phyloP scores from a whole-genome alignment of 2,329 filamentous ascomycete species.

The Lanzia echinophila region DNA sequence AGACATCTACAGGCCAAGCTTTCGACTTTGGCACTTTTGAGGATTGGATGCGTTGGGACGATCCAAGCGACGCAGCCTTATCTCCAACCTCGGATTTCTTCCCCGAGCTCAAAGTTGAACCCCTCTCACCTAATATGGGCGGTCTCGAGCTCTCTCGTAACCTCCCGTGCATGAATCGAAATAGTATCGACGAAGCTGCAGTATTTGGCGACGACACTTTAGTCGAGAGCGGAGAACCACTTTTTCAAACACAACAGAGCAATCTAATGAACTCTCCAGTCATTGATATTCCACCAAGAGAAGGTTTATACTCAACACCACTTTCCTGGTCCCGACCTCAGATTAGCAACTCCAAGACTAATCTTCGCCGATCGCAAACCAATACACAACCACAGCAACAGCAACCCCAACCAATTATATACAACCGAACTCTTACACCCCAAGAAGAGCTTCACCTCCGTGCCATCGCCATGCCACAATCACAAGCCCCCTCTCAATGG shows the following conservation, averaged over 20 bases:
- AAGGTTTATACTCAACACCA: slow-evolving; percentile 25
- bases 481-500: slow-evolving; percentile 37
- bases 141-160: slow-evolving; percentile 20
- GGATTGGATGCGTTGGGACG: slow-evolving; percentile 30
- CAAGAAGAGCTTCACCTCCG: slow-evolving; percentile 39
- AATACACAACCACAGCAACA: not conserved
- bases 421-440: slow-evolving; percentile 15
- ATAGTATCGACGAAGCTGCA: slow-evolving; percentile 15
- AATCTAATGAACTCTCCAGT: slow-evolving; percentile 8
- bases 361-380: not conserved
- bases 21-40: slow-evolving; percentile 27
- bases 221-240: slow-evolving; percentile 18
- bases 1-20: slow-evolving; percentile 16
- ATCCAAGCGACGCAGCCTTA: slow-evolving; percentile 21
- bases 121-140: slow-evolving; percentile 22
- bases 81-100: slow-evolving; percentile 26
- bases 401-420: slow-evolving; percentile 6
- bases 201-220: slow-evolving; percentile 23
- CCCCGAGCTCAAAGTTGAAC: slow-evolving; percentile 25
- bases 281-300: slow-evolving; percentile 11
- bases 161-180: slow-evolving; percentile 5
- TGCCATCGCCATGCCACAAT: slow-evolving; percentile 56
- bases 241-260: slow-evolving; percentile 21
- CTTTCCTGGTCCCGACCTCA: slow-evolving; percentile 23
- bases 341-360: slow-evolving; percentile 2